Percentiles rank a stretch among this genome's conserved stretches.
Conservation (phyloP, 2,329 filamentous ascomycete species). For the Beauveria australis region DNA sequence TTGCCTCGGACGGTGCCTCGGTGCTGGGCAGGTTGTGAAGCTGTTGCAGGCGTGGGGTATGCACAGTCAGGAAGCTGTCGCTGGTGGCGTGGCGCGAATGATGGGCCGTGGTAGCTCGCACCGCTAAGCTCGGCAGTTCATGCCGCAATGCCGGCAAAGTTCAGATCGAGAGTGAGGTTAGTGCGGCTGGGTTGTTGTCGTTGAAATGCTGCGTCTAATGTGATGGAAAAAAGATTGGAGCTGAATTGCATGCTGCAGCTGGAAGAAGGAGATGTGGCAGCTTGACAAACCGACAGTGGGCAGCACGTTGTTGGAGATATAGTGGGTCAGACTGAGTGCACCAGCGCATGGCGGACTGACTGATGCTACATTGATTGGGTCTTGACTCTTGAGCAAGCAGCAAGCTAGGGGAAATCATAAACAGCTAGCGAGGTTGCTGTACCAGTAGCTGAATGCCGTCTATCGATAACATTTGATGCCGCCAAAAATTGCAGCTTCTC, state of each 20-base stretch:
- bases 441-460: not conserved
- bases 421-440: not conserved
- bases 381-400: not conserved
- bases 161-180: not conserved
- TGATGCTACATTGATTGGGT: not conserved
- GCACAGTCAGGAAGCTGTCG: not conserved
- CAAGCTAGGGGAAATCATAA: too few species aligned
- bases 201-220: not conserved
- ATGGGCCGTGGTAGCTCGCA: not conserved
- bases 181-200: not conserved
- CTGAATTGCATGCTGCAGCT: not conserved
- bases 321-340: not conserved
- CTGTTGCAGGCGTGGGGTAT: constrained; percentile 4
- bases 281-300: not conserved
- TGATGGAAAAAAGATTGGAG: not conserved
- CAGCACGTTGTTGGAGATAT: constrained; percentile 2
- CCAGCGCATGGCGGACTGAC: not conserved
- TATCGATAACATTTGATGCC: not conserved
- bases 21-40: not conserved
- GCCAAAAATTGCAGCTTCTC: constrained; percentile 2
- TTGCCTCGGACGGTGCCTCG: not conserved
- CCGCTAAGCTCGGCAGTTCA: constrained; percentile 2
- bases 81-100: not conserved
- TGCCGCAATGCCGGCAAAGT: not conserved
- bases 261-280: constrained; percentile 7